Conservation (phyloP, 805 yeast genomes). For the Barnettozyma pratensis region DNA sequence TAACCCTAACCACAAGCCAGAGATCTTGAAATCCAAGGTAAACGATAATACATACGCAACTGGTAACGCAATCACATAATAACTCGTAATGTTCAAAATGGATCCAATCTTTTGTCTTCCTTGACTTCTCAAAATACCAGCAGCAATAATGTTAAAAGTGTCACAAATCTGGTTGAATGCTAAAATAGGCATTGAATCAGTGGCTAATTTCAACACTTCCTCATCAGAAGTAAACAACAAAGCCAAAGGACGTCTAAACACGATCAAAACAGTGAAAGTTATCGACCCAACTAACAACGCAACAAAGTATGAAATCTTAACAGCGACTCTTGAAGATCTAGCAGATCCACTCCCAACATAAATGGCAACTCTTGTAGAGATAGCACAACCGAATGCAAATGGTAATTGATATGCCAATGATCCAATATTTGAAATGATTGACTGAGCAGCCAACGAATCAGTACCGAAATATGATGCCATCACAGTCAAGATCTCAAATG, state of each 20-base stretch:
- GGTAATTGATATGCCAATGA: slow-evolving; percentile 67
- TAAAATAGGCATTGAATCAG: slow-evolving; percentile 54
- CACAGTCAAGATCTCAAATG: slow-evolving; percentile 68
- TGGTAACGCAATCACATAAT: slow-evolving; percentile 69
- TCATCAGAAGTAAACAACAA: slow-evolving; percentile 56
- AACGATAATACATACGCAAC: slow-evolving; percentile 57
- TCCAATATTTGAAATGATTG: slow-evolving; percentile 47
- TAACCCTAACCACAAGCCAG: slow-evolving; percentile 73
- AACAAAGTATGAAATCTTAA: slow-evolving; percentile 36
- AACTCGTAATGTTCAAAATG: slow-evolving; percentile 58
- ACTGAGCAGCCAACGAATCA: slow-evolving; percentile 45
- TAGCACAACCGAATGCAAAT: slow-evolving; percentile 67
- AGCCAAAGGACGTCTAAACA: slow-evolving; percentile 47
- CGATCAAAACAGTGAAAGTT: slow-evolving; percentile 42
- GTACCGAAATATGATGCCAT: slow-evolving; percentile 52
- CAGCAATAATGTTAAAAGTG: slow-evolving; percentile 64
- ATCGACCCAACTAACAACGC: slow-evolving; percentile 47
- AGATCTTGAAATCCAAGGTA: slow-evolving; percentile 38
- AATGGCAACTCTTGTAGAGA: slow-evolving; percentile 68
- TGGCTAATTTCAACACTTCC: slow-evolving; percentile 49
- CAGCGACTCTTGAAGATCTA: slow-evolving; percentile 39
- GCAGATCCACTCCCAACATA: slow-evolving; percentile 56
- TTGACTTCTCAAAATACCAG: slow-evolving; percentile 70
- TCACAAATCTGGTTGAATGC: slow-evolving; percentile 65
- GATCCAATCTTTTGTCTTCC: slow-evolving; percentile 77